A percentile compares a stretch with the other conserved stretches of the same genome.
These are phyloP conservation scores for Geotrichum restrictum DNA, from an alignment of 1,139 yeast genomes.

Conservation along the genomic window DNA sequence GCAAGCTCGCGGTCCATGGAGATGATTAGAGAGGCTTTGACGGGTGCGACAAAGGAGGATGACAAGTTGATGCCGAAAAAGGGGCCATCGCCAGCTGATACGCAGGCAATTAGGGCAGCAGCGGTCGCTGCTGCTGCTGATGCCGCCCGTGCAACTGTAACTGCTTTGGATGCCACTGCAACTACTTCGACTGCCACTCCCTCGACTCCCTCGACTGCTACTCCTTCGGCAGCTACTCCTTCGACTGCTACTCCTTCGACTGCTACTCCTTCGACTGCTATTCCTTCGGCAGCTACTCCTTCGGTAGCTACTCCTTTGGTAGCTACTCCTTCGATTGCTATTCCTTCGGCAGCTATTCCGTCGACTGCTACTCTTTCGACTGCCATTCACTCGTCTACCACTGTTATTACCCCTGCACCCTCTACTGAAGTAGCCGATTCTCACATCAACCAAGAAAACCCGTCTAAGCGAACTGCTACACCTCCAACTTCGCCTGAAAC, in stretches of 20 bases:
- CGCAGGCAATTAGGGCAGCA: neutral
- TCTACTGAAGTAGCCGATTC: neutral
- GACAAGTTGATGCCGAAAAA: slow-evolving; percentile 6
- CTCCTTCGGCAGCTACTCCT: neutral
- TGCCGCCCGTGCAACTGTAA: neutral
- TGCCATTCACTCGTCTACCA: neutral
- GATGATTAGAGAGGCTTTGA: slow-evolving; percentile 30
- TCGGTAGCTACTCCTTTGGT: neutral
- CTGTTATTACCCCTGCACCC: neutral
- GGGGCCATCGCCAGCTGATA: slow-evolving; percentile 5
- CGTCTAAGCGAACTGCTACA: neutral
- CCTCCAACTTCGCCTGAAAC: slow-evolving; percentile 6
- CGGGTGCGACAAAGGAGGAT: slow-evolving; percentile 13
- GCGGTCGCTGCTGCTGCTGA: neutral
- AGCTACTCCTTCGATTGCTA: neutral
- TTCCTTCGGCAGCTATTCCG: neutral
- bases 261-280: neutral
- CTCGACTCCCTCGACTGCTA: neutral
- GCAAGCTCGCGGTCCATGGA: slow-evolving; percentile 55
- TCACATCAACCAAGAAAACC: too few species aligned
- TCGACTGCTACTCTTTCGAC: neutral
- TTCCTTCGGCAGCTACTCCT: neutral
- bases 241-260: neutral
- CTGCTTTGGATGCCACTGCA: neutral
- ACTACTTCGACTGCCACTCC: neutral